A percentile compares a stretch with the other conserved stretches of the same genome.
phyloP scores from a whole-genome alignment of 2,329 filamentous ascomycete species.

The Fusarium chuoi region DNA sequence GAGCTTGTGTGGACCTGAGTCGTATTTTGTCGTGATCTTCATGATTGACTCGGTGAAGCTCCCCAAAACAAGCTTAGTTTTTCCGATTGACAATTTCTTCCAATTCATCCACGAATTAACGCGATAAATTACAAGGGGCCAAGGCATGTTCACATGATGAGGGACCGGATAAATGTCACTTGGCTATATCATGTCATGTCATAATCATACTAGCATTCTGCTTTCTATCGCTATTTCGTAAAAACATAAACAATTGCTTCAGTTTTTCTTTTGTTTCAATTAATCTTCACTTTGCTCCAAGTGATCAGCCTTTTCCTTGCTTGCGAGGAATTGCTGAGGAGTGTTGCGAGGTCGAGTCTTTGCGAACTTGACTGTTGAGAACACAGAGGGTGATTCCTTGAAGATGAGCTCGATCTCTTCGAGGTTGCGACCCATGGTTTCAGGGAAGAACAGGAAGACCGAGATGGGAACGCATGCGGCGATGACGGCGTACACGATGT shows the following conservation, averaged over 20 bases:
- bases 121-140: neutral
- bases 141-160: neutral
- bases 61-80: slow-evolving; percentile 12
- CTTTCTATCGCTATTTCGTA: slow-evolving; percentile 7
- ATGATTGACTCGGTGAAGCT: slow-evolving; percentile 8
- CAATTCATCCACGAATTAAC: slow-evolving; percentile 23
- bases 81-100: neutral
- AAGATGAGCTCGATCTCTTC: slow-evolving; percentile 47
- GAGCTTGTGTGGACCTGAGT: slow-evolving; percentile 13
- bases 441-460: slow-evolving; percentile 52
- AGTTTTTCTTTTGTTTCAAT: neutral
- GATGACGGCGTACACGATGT: slow-evolving; percentile 56
- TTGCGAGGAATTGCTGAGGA: slow-evolving; percentile 17
- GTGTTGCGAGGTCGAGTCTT: slow-evolving; percentile 24
- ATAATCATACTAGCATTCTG: slow-evolving; percentile 28
- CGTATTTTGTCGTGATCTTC: slow-evolving; percentile 7
- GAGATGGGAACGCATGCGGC: slow-evolving; percentile 57
- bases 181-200: slow-evolving; percentile 11
- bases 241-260: slow-evolving; percentile 16
- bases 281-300: slow-evolving; percentile 11
- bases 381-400: slow-evolving; percentile 29
- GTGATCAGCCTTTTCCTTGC: slow-evolving; percentile 27
- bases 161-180: slow-evolving; percentile 10
- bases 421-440: slow-evolving; percentile 47
- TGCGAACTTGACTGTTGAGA: slow-evolving; percentile 32